Percentiles rank a stretch among this genome's conserved stretches.
Evolutionary conservation across 495 filamentous ascomycete species (phyloP).

Genomic region (Talaromyces stipitatus): DNA sequence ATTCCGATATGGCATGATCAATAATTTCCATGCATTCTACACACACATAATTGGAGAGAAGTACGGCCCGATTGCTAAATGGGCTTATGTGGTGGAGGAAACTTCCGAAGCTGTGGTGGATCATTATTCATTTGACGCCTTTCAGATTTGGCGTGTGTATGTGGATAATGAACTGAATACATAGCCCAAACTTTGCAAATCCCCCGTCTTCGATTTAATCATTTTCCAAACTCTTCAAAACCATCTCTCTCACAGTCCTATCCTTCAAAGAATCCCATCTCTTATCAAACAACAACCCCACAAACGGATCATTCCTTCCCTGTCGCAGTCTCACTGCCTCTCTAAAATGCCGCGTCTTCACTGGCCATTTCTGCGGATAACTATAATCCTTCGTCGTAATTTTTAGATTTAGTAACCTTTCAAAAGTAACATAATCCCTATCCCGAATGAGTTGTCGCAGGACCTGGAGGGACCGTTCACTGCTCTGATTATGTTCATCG

Average conservation of each 20-base stretch:
- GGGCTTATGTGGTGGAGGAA: neutral
- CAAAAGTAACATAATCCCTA: slow-evolving; percentile 25
- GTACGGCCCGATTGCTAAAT: neutral
- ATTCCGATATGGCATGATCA: slow-evolving; percentile 21
- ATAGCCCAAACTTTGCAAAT: neutral
- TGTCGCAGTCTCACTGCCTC: slow-evolving; percentile 18
- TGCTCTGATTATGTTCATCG: slow-evolving; percentile 19
- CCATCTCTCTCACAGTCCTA: slow-evolving; percentile 15
- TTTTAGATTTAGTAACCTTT: slow-evolving; percentile 18
- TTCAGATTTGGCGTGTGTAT: no score
- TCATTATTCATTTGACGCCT: neutral
- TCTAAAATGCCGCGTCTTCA: slow-evolving; percentile 18
- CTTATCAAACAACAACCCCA: slow-evolving; percentile 20
- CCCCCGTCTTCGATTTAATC: neutral
- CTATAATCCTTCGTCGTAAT: slow-evolving; percentile 24
- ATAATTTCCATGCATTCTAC: no score
- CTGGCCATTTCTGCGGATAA: slow-evolving; percentile 25
- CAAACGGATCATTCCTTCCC: slow-evolving; percentile 27
- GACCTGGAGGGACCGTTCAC: slow-evolving; percentile 13
- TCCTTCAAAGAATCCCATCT: slow-evolving; percentile 21
- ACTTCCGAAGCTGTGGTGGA: neutral
- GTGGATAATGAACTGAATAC: no score
- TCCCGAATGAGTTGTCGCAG: slow-evolving; percentile 29
- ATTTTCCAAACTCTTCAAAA: slow-evolving; percentile 9
- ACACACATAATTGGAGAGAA: neutral